Evolutionary conservation across 495 filamentous ascomycete genomes (phyloP), one percentile per base, ranked within the genome.

Genomic region (Penicillium roqueforti): DNA sequence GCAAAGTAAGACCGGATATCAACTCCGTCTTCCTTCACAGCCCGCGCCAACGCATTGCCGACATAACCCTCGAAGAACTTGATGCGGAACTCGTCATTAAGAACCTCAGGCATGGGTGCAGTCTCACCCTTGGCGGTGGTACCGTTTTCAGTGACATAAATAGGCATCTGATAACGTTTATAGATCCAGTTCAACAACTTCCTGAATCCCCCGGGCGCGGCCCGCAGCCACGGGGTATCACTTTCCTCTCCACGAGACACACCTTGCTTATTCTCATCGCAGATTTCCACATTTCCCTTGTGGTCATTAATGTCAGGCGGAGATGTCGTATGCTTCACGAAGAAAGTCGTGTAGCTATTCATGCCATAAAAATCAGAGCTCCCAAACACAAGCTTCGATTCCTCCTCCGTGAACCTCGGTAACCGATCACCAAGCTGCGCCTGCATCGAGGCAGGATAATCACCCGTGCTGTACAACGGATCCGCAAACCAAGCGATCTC

Each of bases 301-400:
- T 71, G 65, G 54, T 78, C 76, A 50, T 75, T 74, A 45, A 65
- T 63, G 53, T 72, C 72, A 3, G 74, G 55, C 0, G 66, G 67
- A 1, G 71, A 65, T 18, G 60, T 57, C 20, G 53, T 66, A 53
- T 78, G 72, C 45, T 68, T 68, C 44, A 76, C 59, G 53, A 76
- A 78, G 53, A 76, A 76, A 19, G 74, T 66, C 3, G 76, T 78
- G 61, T 79, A 79, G 29, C 67, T 70, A 57, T 78, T 79, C 76
- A 79, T 79, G 7, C 75, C 76, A 58, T 79, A 79, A 53, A 79
- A 79, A 50, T 78, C 76, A 4, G 71, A 74, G 37, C 71, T 75
- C 11, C 74, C 75, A 11, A 72, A 62, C 6, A 80, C 67, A 32
- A 79, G 65, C 50, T 62, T 53, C 1, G 62, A 62, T 46, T 79